Evolutionary conservation across 768 basidiomycete species (phyloP), one percentile per base, ranked within the genome.

Genomic region (Auriscalpium microsporum): DNA sequence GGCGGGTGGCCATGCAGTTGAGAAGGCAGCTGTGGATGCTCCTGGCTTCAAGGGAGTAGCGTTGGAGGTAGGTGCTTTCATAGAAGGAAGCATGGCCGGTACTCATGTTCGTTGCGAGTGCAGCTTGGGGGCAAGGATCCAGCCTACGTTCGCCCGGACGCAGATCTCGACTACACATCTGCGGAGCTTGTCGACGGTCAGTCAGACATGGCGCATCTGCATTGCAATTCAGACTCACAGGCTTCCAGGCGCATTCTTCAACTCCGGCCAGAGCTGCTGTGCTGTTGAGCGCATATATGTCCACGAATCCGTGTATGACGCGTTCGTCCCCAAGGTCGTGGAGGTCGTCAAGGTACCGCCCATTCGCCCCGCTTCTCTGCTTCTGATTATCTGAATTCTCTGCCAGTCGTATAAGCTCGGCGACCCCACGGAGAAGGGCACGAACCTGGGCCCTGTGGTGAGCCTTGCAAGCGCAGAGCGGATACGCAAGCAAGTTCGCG

Each of bases 81-180:
- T n/a, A 28, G 1, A 28, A 28, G 28, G 28, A 28, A 7, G 28
- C 28, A 4, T 28, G 4, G 4, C 4, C 28, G 7, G 5, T 28
- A 4, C 28, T 28, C 28, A 28, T 28, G 28, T 7, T 28, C 28
- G 28, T 19, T n/a, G 48, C 10, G 50, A 50, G 17, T 60, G 8
- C 54, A 92, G 88, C 82, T 99, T 14, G 96, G 96, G 2, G 96
- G 96, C 1, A 98, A 99, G 69, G 96, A 99, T 65, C 93, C 96
- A 2, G 96, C 95, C 2, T 99, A 97, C 65, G 94, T 99, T 7
- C 75, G 93, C 21, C 71, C 80, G 2, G 95, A 97, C 68, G 92
- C 88, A 0, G 83, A 96, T 69, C 64, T 96, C 1, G 79, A 81
- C 10, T 97, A 87, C 63, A 87, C 93, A 0, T 85, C 83, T 11